Conservation (phyloP, 345 rosid species). For the Gossypium australe region DNA sequence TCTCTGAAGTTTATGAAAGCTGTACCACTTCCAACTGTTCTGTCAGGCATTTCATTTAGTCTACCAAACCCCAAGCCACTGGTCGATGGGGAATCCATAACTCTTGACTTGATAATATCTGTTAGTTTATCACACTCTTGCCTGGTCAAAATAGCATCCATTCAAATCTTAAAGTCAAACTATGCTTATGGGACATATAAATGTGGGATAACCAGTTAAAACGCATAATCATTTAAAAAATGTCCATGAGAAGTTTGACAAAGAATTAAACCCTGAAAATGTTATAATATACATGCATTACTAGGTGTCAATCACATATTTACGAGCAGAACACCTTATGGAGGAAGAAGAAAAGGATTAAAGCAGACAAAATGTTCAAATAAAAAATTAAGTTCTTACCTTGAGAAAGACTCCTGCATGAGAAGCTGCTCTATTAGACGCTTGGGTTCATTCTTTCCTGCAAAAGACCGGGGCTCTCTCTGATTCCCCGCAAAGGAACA, state of each 20-base stretch:
- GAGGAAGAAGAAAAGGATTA: not conserved
- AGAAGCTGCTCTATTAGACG: slow-evolving; percentile 70
- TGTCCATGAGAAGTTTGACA: not conserved
- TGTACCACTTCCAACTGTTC: slow-evolving; percentile 34
- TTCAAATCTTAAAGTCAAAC: slow-evolving; percentile 12
- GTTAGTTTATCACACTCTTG: slow-evolving; percentile 70
- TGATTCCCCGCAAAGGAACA: slow-evolving; percentile 1
- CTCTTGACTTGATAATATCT: slow-evolving; percentile 66
- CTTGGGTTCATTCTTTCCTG: slow-evolving; percentile 44
- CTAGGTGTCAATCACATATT: not conserved
- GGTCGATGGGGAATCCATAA: slow-evolving; percentile 34
- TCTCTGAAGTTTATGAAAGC: slow-evolving; percentile 22
- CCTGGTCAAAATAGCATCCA: slow-evolving; percentile 45
- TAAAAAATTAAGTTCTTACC: slow-evolving; percentile 34
- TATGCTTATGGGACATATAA: not conserved
- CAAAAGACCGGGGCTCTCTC: slow-evolving; percentile 25
- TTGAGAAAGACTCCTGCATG: slow-evolving; percentile 69
- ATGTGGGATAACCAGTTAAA: not conserved
- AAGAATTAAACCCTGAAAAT: not conserved
- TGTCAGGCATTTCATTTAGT: slow-evolving; percentile 16
- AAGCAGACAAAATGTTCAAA: slow-evolving; percentile 1
- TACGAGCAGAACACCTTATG: not conserved
- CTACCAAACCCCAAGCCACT: slow-evolving; percentile 24
- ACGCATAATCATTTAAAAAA: not conserved
- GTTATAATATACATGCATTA: not conserved